Base-by-base conservation (phyloP, 2,329 filamentous ascomycete genomes). In the Akanthomyces muscarius region DNA sequence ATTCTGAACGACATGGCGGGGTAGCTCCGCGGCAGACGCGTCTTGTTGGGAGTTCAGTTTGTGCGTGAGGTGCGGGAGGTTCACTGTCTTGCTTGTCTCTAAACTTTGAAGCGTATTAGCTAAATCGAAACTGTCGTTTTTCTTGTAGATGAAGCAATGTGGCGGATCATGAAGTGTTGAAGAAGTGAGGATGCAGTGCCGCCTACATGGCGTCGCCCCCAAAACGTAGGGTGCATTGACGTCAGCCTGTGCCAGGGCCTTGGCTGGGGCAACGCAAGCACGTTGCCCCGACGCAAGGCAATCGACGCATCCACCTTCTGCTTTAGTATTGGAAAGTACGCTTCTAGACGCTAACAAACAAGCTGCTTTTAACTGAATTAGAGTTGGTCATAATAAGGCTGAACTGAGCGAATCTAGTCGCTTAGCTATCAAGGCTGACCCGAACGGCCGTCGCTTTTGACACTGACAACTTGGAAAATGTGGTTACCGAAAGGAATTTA, bases 1-100 rank as follows among this genome's bases (percentile, higher is more conserved):
- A 53, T 62, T 54, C 51, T 38, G 10, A 55, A 51, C n/a, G 59
- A 62, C 59, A 62, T 62, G 59, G 59, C 42, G 59, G 58, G 58
- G 58, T 61, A 61, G 33, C 13, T 28, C 6, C 25, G 25, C 21
- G 44, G 21, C 14, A 33, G 50, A 16, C 16, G 28, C 50, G 33
- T 54, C 30, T 16, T 18, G 51, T 21, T 54, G 33, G 33, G 16
- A 30, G 10, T 41, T 54, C 21, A 16, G 18, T 38, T 42, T 11
- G 5, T 41, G 11, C 13, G 16, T 5, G 28, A 36, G 36, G 11
- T 21, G 28, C 21, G 7, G 25, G 10, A n/a, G 45, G 11, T 33
- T 28, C 16, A n/a, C 2, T 36, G 13, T 52, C 13, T 36, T 5
- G 28, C 14, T 28, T 52, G 5, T 52, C 25, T 33, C 13, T 3